Evolutionary conservation across 2,329 filamentous ascomycete species (phyloP).

Genomic region (Trichoderma sp.): DNA sequence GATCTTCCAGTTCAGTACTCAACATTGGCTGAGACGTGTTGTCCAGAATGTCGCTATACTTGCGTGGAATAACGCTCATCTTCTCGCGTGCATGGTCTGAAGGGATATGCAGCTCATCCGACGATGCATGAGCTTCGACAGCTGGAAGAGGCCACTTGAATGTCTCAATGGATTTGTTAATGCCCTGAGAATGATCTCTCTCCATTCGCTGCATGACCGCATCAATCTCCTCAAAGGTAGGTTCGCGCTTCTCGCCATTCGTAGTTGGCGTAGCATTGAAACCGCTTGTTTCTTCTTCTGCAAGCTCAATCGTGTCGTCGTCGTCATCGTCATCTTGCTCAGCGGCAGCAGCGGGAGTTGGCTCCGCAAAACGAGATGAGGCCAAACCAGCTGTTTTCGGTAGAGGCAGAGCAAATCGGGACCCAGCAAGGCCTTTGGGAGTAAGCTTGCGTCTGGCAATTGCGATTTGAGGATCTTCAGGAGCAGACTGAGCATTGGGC

Average conservation of each 20-base stretch:
- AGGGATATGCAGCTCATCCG: constrained; percentile 55
- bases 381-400: constrained; percentile 49
- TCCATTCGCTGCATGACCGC: constrained; percentile 86
- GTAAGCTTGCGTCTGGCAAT: constrained; percentile 40
- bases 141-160: constrained; percentile 47
- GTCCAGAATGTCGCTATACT: constrained; percentile 53
- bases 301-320: constrained; percentile 35
- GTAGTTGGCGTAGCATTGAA: constrained; percentile 29
- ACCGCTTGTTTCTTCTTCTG: constrained; percentile 36
- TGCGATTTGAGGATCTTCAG: constrained; percentile 34
- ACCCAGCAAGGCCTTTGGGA: constrained; percentile 47
- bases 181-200: constrained; percentile 71
- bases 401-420: constrained; percentile 53
- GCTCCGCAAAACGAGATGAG: constrained; percentile 51
- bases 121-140: constrained; percentile 49
- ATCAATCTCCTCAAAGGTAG: constrained; percentile 82
- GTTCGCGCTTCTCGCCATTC: constrained; percentile 31
- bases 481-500: constrained; percentile 11
- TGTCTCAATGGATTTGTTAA: constrained; percentile 63
- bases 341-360: constrained; percentile 37
- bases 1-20: constrained; percentile 64
- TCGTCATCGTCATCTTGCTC: constrained; percentile 37
- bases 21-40: constrained; percentile 51
- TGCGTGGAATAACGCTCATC: constrained; percentile 72
- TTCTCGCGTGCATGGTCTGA: constrained; percentile 67